Percentiles rank a stretch among this genome's conserved stretches.
Evolutionary conservation across 331 rosid species (phyloP).

Genomic region (Acacia concinna): DNA sequence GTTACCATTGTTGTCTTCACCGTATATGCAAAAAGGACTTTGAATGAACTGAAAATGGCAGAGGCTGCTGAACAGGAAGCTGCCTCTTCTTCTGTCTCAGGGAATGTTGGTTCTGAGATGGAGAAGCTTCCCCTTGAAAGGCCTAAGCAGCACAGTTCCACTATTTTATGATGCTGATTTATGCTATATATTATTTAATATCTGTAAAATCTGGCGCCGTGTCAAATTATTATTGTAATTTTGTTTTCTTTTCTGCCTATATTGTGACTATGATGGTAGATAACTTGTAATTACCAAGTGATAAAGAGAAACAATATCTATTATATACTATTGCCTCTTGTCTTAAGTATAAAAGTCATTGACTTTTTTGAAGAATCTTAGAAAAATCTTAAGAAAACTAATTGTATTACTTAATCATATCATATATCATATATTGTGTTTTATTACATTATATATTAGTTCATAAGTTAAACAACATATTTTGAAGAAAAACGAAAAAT

Average conservation of each 20-base stretch:
- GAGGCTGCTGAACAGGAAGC: slow-evolving; percentile 48
- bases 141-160: slow-evolving; percentile 36
- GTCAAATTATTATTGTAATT: background rate
- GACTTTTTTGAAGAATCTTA: too few relatives aligned
- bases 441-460: too few relatives aligned
- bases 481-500: too few relatives aligned
- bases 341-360: too few relatives aligned
- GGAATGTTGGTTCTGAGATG: slow-evolving; percentile 49
- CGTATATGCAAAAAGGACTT: slow-evolving; percentile 76
- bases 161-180: slow-evolving; percentile 2
- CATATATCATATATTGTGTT: too few relatives aligned
- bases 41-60: slow-evolving; percentile 59
- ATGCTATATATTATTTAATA: slow-evolving; percentile 17
- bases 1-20: slow-evolving; percentile 72
- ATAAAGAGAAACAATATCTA: background rate
- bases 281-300: slow-evolving; percentile 12
- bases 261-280: background rate
- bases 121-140: slow-evolving; percentile 65
- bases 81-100: slow-evolving; percentile 37
- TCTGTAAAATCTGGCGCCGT: slow-evolving; percentile 38
- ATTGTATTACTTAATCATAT: too few relatives aligned
- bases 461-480: too few relatives aligned
- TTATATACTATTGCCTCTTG: too few relatives aligned
- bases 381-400: too few relatives aligned
- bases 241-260: background rate